Conservation (phyloP, 768 basidiomycete genomes). For the Lactifluus subvellereus region DNA sequence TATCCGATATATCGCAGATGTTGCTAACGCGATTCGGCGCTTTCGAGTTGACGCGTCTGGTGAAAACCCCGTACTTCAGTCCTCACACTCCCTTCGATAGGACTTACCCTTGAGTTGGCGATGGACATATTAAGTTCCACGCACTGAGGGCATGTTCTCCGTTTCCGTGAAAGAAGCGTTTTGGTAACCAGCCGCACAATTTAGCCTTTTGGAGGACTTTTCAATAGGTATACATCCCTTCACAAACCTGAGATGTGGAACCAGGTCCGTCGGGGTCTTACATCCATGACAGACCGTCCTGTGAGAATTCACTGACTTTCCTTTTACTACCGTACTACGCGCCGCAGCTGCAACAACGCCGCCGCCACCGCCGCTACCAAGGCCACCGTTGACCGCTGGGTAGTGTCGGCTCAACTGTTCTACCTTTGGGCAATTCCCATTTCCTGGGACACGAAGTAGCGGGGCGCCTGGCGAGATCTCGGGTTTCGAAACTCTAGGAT, state of each 20-base stretch:
- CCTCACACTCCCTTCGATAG: not conserved
- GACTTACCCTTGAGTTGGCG: not conserved
- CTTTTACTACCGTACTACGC: not conserved
- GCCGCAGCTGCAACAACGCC: not conserved
- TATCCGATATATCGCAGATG: conserved; percentile 12
- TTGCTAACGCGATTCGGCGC: conserved; percentile 11
- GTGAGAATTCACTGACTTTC: not conserved
- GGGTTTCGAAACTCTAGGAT: not conserved
- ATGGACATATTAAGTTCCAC: not conserved
- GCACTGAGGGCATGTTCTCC: not conserved
- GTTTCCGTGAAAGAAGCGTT: not conserved
- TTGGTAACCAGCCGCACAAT: not conserved
- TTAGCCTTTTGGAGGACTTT: conserved; percentile 12
- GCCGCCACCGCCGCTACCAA: not conserved
- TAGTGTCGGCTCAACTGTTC: not conserved
- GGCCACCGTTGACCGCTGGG: not conserved
- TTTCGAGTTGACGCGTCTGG: not conserved
- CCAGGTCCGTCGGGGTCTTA: not conserved
- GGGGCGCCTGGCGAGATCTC: not conserved
- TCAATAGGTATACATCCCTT: not conserved
- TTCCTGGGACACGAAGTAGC: not conserved
- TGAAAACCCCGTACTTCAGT: conserved; percentile 8
- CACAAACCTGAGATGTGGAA: not conserved
- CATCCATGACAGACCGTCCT: not conserved
- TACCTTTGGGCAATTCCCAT: not conserved